phyloP scores from a whole-genome alignment of 1,284 basidiomycete genomes.

The Coniophora puteana region DNA sequence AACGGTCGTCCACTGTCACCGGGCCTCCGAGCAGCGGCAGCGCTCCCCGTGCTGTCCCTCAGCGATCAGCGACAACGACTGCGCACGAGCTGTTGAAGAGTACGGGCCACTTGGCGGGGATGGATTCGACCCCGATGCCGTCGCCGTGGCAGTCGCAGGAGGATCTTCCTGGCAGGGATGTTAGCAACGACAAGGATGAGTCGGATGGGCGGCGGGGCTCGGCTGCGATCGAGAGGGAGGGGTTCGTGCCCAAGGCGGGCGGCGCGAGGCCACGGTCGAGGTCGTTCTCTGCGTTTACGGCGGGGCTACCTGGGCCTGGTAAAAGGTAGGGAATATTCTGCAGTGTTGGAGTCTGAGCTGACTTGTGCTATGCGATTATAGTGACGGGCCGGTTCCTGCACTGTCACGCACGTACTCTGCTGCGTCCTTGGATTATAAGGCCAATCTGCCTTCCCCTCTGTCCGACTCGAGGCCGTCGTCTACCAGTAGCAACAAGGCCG shows the following conservation, averaged over 20 bases:
- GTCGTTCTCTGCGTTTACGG: conserved; percentile 69
- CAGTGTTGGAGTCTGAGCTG: neutral
- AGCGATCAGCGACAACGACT: conserved; percentile 2
- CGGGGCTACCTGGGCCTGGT: conserved; percentile 5
- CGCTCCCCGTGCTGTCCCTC: too few relatives aligned
- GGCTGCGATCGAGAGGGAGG: conserved; percentile 46
- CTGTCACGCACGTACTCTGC: too few relatives aligned
- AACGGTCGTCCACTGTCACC: too few relatives aligned
- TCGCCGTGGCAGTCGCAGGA: too few relatives aligned
- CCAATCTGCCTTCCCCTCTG: conserved; percentile 1
- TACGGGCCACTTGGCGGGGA: too few relatives aligned
- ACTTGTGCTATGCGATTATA: neutral
- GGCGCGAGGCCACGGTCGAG: conserved; percentile 59
- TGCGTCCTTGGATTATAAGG: too few relatives aligned
- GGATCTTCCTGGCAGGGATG: too few relatives aligned
- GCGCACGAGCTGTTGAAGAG: too few relatives aligned
- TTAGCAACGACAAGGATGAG: too few relatives aligned
- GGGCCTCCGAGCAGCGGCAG: too few relatives aligned
- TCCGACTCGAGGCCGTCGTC: neutral
- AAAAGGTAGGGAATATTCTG: conserved; percentile 17
- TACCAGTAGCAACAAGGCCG: neutral
- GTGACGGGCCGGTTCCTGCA: neutral
- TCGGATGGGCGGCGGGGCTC: too few relatives aligned
- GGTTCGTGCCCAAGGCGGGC: conserved; percentile 56
- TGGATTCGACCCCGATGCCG: too few relatives aligned